Conservation (phyloP, 78 protist genomes). For the Dictyostelium citrinum region DNA sequence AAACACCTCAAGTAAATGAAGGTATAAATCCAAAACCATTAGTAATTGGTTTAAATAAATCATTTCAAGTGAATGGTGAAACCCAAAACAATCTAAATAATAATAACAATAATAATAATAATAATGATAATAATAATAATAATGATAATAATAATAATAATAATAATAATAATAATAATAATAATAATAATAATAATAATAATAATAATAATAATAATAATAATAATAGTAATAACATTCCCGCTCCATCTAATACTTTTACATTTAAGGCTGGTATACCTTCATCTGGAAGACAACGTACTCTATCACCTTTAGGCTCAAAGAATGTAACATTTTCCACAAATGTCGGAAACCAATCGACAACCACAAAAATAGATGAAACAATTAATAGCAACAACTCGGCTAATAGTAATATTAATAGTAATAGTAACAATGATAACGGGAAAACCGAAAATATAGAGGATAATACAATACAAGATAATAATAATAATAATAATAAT, state of each 20-base stretch:
- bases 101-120: not conserved
- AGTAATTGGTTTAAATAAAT: conserved; percentile 7
- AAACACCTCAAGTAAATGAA: not conserved
- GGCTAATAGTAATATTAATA: not conserved
- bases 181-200: not conserved
- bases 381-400: not conserved
- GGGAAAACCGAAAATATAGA: not conserved
- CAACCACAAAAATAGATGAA: not conserved
- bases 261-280: conserved; percentile 35
- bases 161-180: not conserved
- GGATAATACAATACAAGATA: conserved; percentile 1
- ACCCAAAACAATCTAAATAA: too few species aligned
- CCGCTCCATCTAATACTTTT: not conserved
- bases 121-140: not conserved
- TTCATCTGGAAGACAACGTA: conserved; percentile 30
- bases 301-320: conserved; percentile 53
- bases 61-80: not conserved
- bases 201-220: not conserved
- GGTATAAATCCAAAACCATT: not conserved
- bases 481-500: not conserved
- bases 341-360: not conserved
- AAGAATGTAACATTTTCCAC: not conserved
- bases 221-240: not conserved
- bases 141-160: not conserved
- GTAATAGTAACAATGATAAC: not conserved